phyloP scores from a whole-genome alignment of 78 protist genomes.

The Chrysochromulina parva region DNA sequence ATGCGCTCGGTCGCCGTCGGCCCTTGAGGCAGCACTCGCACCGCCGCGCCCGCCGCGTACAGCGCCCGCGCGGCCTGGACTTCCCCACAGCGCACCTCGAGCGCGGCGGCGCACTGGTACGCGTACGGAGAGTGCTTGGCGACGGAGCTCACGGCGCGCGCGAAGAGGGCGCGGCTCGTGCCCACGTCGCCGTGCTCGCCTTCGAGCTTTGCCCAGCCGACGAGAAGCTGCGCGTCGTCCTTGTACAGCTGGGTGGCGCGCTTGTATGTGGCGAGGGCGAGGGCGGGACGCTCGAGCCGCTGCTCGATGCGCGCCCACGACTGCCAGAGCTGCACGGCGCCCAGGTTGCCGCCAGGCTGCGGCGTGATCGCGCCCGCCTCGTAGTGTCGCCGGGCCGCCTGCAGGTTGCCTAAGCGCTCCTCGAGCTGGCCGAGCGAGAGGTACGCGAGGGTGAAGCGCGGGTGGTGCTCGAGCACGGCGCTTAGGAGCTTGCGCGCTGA shows the following conservation, averaged over 20 bases:
- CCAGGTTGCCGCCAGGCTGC: neutral
- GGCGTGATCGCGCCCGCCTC: neutral
- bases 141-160: neutral
- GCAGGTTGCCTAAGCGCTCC: neutral
- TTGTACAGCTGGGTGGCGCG: neutral
- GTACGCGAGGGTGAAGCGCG: neutral
- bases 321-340: conserved; percentile 23
- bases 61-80: neutral
- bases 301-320: neutral
- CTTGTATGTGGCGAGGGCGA: neutral
- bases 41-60: neutral
- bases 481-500: neutral
- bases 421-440: conserved; percentile 9
- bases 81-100: neutral
- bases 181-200: neutral
- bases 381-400: neutral
- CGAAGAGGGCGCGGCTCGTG: neutral
- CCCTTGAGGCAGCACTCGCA: neutral
- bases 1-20: neutral
- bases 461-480: neutral
- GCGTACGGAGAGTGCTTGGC: neutral
- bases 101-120: neutral
- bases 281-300: neutral
- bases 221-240: neutral
- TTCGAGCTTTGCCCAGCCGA: neutral